Evolutionary conservation across 2,329 filamentous ascomycete genomes (phyloP).

Genomic region (Aspergillus sojae): DNA sequence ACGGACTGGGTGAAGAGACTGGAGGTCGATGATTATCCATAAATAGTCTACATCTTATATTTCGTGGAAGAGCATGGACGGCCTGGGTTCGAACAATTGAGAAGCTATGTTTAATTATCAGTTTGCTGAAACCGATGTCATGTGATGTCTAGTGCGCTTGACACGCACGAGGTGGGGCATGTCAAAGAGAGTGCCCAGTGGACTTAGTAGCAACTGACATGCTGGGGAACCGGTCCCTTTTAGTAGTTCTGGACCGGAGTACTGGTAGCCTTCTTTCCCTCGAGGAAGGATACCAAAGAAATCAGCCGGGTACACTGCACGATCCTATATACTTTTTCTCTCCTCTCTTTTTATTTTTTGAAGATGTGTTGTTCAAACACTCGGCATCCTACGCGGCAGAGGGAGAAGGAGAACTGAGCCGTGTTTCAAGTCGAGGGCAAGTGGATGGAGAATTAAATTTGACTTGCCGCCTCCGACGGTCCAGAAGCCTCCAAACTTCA

Average conservation of each 20-base stretch:
- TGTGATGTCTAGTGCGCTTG: neutral
- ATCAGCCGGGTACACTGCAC: neutral
- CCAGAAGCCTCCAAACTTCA: neutral
- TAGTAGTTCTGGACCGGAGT: neutral
- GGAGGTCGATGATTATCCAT: neutral
- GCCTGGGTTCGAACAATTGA: neutral
- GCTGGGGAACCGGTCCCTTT: no score
- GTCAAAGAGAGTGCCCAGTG: neutral
- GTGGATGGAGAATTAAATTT: conserved; percentile 3
- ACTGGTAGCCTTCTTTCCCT: neutral
- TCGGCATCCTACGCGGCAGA: neutral
- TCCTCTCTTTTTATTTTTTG: neutral
- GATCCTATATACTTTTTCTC: neutral
- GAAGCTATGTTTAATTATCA: neutral
- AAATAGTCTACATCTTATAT: no score
- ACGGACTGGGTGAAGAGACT: no score
- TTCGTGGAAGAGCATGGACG: neutral
- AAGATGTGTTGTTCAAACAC: neutral
- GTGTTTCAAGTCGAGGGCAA: conserved; percentile 1
- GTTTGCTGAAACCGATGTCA: neutral
- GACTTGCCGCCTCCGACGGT: conserved; percentile 6
- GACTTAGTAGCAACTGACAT: no score
- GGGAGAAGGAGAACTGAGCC: neutral
- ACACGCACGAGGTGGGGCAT: neutral
- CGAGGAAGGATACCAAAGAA: neutral